Percentiles rank a stretch among this genome's conserved stretches.
Evolutionary conservation across 2,329 filamentous ascomycete species (phyloP).

Genomic region (Fusarium neocosmosporiellum): DNA sequence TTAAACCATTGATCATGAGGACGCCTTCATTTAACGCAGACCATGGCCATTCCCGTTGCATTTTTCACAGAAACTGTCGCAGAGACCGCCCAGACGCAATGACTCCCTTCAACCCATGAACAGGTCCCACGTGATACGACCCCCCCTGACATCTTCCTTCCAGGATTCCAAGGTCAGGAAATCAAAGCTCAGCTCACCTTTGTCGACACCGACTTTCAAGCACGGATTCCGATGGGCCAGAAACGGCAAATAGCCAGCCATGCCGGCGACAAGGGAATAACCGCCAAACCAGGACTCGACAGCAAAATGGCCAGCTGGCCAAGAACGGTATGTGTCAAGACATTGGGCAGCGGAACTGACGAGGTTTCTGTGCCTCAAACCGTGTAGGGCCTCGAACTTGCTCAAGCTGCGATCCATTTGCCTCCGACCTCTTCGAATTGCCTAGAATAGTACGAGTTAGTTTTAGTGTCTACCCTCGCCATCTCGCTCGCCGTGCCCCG

Average conservation of each 20-base stretch:
- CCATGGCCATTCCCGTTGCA: conserved; percentile 2
- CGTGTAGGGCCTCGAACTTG: conserved; percentile 8
- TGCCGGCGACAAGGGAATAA: conserved; percentile 11
- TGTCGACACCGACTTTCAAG: conserved; percentile 40
- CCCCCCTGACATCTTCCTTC: conserved; percentile 11
- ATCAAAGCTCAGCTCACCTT: conserved; percentile 18
- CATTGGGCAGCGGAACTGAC: conserved; percentile 30
- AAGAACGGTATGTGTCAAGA: conserved; percentile 36
- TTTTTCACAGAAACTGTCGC: not conserved
- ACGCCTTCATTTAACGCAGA: conserved; percentile 7
- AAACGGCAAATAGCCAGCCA: conserved; percentile 19
- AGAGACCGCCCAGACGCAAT: conserved; percentile 20
- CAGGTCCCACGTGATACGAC: conserved; percentile 30
- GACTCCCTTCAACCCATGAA: conserved; percentile 25
- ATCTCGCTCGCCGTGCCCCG: conserved; percentile 10
- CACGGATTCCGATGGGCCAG: conserved; percentile 7
- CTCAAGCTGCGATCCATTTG: conserved; percentile 6
- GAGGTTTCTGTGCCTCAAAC: conserved; percentile 4
- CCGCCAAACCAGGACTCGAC: not conserved
- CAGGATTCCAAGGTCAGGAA: conserved; percentile 22
- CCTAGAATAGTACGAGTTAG: conserved; percentile 25
- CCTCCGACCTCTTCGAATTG: conserved; percentile 8
- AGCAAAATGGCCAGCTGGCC: not conserved
- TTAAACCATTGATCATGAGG: conserved; percentile 30
- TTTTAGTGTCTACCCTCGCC: conserved; percentile 18